Evolutionary conservation across 2,329 filamentous ascomycete species (phyloP).

Genomic region (Monosporascus ibericus): DNA sequence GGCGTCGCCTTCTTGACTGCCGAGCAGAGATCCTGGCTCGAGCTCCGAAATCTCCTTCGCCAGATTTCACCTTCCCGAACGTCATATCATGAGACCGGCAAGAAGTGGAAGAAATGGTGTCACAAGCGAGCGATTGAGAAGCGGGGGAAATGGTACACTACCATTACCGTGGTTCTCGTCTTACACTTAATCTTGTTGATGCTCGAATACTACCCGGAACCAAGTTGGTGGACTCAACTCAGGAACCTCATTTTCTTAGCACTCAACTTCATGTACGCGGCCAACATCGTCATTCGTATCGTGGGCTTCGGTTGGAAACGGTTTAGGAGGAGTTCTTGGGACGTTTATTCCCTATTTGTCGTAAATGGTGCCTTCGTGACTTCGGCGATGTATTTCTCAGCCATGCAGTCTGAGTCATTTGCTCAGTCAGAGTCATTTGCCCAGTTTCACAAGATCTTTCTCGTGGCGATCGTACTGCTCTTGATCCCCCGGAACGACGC

Average conservation of each 20-base stretch:
- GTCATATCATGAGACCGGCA: constrained; percentile 70
- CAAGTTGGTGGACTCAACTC: constrained; percentile 59
- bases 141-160: constrained; percentile 82
- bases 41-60: constrained; percentile 81
- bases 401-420: no score
- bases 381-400: constrained; percentile 69
- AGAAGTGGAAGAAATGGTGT: constrained; percentile 85
- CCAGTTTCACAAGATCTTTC: constrained; percentile 87
- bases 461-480: constrained; percentile 82
- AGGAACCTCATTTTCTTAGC: constrained; percentile 73
- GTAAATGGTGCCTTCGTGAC: constrained; percentile 78
- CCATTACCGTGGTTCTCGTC: constrained; percentile 72
- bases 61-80: constrained; percentile 94
- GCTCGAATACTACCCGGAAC: constrained; percentile 77
- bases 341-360: constrained; percentile 77
- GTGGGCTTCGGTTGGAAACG: constrained; percentile 86
- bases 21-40: constrained; percentile 94
- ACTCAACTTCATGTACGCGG: constrained; percentile 76
- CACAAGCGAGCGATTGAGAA: constrained; percentile 93
- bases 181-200: constrained; percentile 79
- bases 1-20: constrained; percentile 93
- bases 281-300: constrained; percentile 78
- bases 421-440: constrained; percentile 59
- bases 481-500: constrained; percentile 96
- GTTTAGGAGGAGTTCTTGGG: constrained; percentile 91